Percentiles rank a stretch among this genome's conserved stretches.
Evolutionary conservation across 352 stramenopile genomes (phyloP).

Genomic region (Globisporangium ultimum): DNA sequence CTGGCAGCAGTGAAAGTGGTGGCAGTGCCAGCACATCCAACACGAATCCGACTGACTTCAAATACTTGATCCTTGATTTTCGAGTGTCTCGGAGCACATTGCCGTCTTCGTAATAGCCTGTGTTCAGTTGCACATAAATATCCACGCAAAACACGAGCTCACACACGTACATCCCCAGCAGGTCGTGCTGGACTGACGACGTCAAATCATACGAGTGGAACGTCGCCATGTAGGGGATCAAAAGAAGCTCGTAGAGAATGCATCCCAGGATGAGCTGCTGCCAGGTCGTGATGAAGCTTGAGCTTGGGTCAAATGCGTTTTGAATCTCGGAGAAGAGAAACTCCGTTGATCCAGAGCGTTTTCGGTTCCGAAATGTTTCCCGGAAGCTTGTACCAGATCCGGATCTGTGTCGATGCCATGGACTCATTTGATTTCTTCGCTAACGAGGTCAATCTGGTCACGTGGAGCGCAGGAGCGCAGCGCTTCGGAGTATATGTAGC

Average conservation of each 20-base stretch:
- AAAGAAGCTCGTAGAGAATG: conserved; percentile 51
- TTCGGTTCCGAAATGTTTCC: conserved; percentile 35
- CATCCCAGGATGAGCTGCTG: conserved; percentile 45
- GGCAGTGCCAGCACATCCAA: conserved; percentile 46
- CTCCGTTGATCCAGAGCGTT: conserved; percentile 44
- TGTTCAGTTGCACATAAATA: conserved; percentile 72
- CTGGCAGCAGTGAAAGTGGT: conserved; percentile 42
- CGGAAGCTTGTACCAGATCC: conserved; percentile 24
- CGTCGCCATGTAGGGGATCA: conserved; percentile 40
- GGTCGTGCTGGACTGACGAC: conserved; percentile 13
- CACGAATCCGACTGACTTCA: conserved; percentile 45
- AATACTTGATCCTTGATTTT: conserved; percentile 62
- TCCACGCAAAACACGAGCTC: conserved; percentile 59
- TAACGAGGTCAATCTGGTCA: too few species aligned
- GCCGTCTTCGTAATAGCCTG: conserved; percentile 68
- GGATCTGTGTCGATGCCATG: conserved; percentile 3
- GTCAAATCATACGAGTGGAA: conserved; percentile 20
- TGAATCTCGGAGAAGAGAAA: conserved; percentile 41
- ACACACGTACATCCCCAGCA: conserved; percentile 46
- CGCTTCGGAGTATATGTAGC: too few species aligned
- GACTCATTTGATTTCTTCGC: neutral
- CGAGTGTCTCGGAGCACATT: conserved; percentile 57
- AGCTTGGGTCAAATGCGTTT: conserved; percentile 63
- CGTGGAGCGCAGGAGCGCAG: too few species aligned
- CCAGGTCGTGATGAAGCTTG: conserved; percentile 44